A percentile compares a stretch with the other conserved stretches of the same genome.
phyloP scores from a whole-genome alignment of 306 rosid genomes.

The Phaseolus lunatus region DNA sequence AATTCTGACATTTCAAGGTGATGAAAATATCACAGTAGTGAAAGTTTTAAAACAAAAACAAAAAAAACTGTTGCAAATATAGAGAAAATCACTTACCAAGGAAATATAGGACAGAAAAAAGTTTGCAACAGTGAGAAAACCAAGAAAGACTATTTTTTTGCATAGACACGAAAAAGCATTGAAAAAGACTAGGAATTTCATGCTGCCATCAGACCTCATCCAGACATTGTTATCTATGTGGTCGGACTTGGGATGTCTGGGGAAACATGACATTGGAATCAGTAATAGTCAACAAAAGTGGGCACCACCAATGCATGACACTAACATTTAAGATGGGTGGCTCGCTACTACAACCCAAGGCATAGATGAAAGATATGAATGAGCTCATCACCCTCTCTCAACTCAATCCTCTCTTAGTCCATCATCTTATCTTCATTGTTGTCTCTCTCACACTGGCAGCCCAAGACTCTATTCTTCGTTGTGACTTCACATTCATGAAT shows the following conservation, averaged over 20 bases:
- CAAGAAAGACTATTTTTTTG: conserved; percentile 1
- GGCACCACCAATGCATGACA: not conserved
- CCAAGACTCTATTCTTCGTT: not conserved
- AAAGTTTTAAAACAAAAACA: not conserved
- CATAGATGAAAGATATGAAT: not conserved
- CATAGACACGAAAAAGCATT: not conserved
- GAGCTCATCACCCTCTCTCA: not conserved
- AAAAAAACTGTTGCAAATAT: not conserved
- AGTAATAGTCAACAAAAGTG: not conserved
- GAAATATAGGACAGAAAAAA: conserved; percentile 23
- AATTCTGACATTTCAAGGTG: conserved; percentile 30
- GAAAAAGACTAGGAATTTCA: not conserved
- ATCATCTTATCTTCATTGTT: not conserved
- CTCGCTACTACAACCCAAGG: not conserved
- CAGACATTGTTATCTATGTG: not conserved
- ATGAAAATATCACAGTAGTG: conserved; percentile 32
- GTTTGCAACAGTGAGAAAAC: not conserved
- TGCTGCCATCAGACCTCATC: not conserved
- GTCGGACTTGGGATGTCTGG: not conserved
- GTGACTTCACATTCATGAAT: no score
- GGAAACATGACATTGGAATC: not conserved
- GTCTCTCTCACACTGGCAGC: not conserved
- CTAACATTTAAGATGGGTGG: not conserved
- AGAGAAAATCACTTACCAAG: conserved; percentile 2
- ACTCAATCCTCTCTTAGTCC: not conserved